Conservation (phyloP, 305 asterid genomes). For the Galium porrigens region DNA sequence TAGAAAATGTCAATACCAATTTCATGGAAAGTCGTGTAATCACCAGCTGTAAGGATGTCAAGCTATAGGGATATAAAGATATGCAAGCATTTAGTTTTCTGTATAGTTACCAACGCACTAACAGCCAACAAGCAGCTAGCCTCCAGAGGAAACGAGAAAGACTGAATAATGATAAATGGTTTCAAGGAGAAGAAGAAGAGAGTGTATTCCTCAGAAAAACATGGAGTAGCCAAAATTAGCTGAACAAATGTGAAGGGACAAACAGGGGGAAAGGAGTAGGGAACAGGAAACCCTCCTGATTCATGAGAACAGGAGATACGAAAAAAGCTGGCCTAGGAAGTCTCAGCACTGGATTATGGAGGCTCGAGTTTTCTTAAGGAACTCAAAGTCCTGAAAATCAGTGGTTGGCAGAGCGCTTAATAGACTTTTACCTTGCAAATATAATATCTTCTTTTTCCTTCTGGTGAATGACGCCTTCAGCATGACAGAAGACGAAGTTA, state of each 20-base stretch:
- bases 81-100: not conserved
- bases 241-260: not conserved
- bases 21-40: not conserved
- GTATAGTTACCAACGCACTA: not conserved
- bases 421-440: constrained; percentile 81
- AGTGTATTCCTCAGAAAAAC: not conserved
- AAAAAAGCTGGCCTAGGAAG: constrained; percentile 7
- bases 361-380: constrained; percentile 5
- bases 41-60: not conserved
- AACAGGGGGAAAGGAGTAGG: not conserved
- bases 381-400: constrained; percentile 24
- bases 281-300: not conserved
- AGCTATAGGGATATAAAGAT: not conserved
- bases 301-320: not conserved
- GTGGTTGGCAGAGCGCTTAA: constrained; percentile 34
- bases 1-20: not conserved
- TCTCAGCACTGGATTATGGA: constrained; percentile 12
- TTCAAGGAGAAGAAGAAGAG: not conserved
- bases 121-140: not conserved
- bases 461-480: constrained; percentile 98
- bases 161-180: not conserved
- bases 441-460: constrained; percentile 86
- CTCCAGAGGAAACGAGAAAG: not conserved
- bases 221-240: constrained; percentile 1
- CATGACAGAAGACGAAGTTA: constrained; percentile 67